Base-by-base conservation (phyloP, 192 early-diverging fungal species). In the Linnemannia elongata region DNA sequence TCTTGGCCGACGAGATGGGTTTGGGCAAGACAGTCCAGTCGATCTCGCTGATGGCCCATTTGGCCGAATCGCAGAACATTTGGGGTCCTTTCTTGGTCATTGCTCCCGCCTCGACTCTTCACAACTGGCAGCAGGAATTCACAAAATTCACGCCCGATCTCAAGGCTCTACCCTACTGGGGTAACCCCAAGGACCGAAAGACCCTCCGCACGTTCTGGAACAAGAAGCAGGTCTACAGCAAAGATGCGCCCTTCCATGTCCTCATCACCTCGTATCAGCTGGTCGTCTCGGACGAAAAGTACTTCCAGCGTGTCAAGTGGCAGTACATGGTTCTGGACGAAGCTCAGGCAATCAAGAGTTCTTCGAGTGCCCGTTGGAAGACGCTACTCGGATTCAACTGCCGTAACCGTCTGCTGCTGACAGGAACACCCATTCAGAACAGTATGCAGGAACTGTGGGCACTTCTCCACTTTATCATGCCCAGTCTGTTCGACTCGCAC, bases 241-340 rank as follows among this genome's bases (percentile, higher is more conserved):
- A 92, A 80, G 95, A 97, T 79, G 93, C 95, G 2, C 94, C 94
- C 1, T 97, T 97, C 88, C 96, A 97, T 81, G 95, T 97, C 45
- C 88, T 96, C n/a, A 93, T 98, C 75, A 98, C 97, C 6, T 95
- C 94, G 54, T 98, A 98, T 83, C 96, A 97, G 87, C 81, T 97
- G 75, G 93, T 90, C 8, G 92, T 97, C 24, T 90, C 94, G n/a
- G 97, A 98, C 75, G 93, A 95, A 71, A 91, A 91, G 52, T 94
- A 97, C 79, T 93, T 98, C 68, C 92, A 94, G 74, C 90, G 96
- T 35, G 94, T 96, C 74, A 95, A 95, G 88, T 98, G 97, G 97
- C 96, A 97, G 91, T 98, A 98, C 81, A 97, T 98, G 96, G 93
- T 98, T 42, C 90, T 98, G 44, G 97, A 98, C 87, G 97, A 98